phyloP scores from a whole-genome alignment of 2,329 filamentous ascomycete species.

The Aspergillus sp. region DNA sequence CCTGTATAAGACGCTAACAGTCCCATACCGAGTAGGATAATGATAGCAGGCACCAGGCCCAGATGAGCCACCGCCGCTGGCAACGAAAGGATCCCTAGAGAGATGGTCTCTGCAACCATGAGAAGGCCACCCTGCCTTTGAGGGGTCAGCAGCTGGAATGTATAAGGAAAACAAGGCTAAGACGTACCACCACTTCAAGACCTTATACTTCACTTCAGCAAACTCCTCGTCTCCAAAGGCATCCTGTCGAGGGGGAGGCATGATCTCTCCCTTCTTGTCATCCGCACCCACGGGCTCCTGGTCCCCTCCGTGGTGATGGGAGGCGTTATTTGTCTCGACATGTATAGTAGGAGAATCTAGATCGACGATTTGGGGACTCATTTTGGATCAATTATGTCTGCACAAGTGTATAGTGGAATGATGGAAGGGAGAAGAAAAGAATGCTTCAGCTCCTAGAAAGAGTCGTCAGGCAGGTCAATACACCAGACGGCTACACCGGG shows the following conservation, averaged over 20 bases:
- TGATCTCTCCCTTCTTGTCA: slow-evolving; percentile 19
- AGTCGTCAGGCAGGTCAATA: no score
- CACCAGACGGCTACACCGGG: neutral
- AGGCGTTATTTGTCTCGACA: slow-evolving; percentile 7
- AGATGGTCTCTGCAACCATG: slow-evolving; percentile 59
- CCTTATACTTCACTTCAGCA: slow-evolving; percentile 50
- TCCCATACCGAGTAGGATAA: slow-evolving; percentile 54
- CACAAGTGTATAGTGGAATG: neutral
- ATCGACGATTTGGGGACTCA: neutral
- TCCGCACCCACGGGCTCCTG: slow-evolving; percentile 11
- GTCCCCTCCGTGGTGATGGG: slow-evolving; percentile 2
- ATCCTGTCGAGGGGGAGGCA: slow-evolving; percentile 26
- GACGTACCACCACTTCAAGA: slow-evolving; percentile 46
- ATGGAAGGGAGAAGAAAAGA: neutral
- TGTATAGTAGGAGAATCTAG: neutral
- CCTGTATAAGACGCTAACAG: slow-evolving; percentile 58
- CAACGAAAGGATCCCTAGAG: slow-evolving; percentile 55
- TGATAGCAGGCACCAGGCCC: slow-evolving; percentile 53
- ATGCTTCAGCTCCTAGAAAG: no score
- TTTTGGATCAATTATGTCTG: neutral
- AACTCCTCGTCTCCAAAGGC: slow-evolving; percentile 40
- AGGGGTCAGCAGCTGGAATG: neutral
- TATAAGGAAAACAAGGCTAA: slow-evolving; percentile 24
- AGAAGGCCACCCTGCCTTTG: slow-evolving; percentile 45
- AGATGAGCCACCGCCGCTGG: slow-evolving; percentile 52